Evolutionary conservation across 1,139 yeast genomes (phyloP), one percentile per base, ranked within the genome.

Genomic region (Arxiozyma heterogenica): DNA sequence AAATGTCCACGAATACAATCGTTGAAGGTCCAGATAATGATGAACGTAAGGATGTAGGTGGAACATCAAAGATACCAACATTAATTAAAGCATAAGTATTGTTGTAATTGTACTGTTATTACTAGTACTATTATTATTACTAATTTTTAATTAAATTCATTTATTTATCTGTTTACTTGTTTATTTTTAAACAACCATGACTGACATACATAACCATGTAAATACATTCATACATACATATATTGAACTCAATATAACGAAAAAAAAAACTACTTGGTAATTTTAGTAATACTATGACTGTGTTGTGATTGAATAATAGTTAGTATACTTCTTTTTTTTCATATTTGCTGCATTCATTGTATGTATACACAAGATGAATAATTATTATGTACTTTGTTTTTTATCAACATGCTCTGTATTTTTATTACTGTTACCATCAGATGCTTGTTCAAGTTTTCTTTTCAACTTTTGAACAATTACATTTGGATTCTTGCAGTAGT

Each of bases 1-100:
- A 82, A 70, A 80, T 79, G 17, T 75, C 83, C 39, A 80, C 93
- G 46, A 90, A 90, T 65, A 86, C 90, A 7, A 85, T 91, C 25
- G 86, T 91, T 51, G 86, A 86, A 64, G 73, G 76, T 2, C 74
- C 76, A 1, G 75, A 71, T 41, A 70, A 73, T 57, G 76, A 73
- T 53, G 71, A 66, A 49, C 62, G 72, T 48, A 69, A 67, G 53
- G 68, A 64, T 50, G 53, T 66, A 2, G 65, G 65, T 9, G 64
- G 61, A 20, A 66, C 66, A 49, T 61, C 69, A 18, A 62, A 66
- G 50, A 58, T 66, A 27, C 70, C 70, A 20, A 64, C 67, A 38
- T 57, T 65, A 47, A 64, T 67, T 44, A 65, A 65, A 25, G 71
- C 69, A 43, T 66, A 52, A 54, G 20, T 34, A 43, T 25, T 43